phyloP scores from a whole-genome alignment of 2,329 filamentous ascomycete genomes.

The Colletotrichum spaethianum region DNA sequence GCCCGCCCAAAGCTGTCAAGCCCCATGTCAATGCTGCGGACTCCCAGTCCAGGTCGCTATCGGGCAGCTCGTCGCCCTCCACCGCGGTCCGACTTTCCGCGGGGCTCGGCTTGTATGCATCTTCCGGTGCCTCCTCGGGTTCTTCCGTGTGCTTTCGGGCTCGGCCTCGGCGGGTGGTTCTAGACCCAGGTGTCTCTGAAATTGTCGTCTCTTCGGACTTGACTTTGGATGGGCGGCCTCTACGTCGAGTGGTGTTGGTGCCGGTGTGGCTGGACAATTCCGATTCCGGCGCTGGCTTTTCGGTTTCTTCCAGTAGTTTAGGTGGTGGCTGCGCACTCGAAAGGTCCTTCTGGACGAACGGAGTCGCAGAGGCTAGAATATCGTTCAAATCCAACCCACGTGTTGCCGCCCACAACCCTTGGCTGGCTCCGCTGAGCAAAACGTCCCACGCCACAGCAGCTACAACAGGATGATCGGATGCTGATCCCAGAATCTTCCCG shows the following conservation, averaged over 20 bases:
- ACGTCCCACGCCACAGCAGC: slow-evolving; percentile 72
- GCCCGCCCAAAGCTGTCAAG: slow-evolving; percentile 58
- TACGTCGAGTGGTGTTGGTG: slow-evolving; percentile 29
- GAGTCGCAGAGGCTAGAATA: slow-evolving; percentile 59
- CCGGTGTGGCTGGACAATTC: slow-evolving; percentile 13
- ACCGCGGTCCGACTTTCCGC: slow-evolving; percentile 48
- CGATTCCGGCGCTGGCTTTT: slow-evolving; percentile 27
- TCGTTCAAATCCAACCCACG: slow-evolving; percentile 64
- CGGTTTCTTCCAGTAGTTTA: slow-evolving; percentile 12
- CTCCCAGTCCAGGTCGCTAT: slow-evolving; percentile 61
- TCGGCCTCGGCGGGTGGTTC: slow-evolving; percentile 44
- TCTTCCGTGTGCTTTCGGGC: slow-evolving; percentile 46
- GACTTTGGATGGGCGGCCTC: slow-evolving; percentile 10
- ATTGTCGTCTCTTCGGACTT: slow-evolving; percentile 16
- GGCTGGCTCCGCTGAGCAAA: slow-evolving; percentile 65
- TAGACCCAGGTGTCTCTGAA: slow-evolving; percentile 32
- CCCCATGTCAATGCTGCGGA: slow-evolving; percentile 63
- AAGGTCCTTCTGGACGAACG: slow-evolving; percentile 46
- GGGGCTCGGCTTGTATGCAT: slow-evolving; percentile 55
- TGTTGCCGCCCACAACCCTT: slow-evolving; percentile 72
- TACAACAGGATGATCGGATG: slow-evolving; percentile 71
- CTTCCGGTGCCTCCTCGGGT: slow-evolving; percentile 48
- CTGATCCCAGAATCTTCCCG: slow-evolving; percentile 62
- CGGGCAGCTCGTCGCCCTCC: slow-evolving; percentile 59
- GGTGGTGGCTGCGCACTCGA: slow-evolving; percentile 24